Percentiles rank a stretch among this genome's conserved stretches.
Evolutionary conservation across 2,329 filamentous ascomycete genomes (phyloP).

Genomic region (Pestalotiopsis sp.): DNA sequence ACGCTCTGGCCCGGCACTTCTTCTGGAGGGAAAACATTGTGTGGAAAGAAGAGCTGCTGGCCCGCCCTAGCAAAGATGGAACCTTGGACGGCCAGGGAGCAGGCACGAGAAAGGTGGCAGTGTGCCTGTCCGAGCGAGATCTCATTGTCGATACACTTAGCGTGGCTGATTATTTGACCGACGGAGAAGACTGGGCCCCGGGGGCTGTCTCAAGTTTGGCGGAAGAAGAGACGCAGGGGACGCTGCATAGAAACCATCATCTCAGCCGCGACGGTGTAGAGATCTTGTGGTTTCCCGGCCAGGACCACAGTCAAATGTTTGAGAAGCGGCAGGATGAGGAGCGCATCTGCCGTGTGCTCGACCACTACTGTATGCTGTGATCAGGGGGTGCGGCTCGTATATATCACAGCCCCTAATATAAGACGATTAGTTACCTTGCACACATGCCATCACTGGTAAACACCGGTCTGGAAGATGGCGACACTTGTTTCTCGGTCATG

Average conservation of each 20-base stretch:
- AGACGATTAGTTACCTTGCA: background rate
- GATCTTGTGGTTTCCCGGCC: slow-evolving; percentile 58
- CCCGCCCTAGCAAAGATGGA: slow-evolving; percentile 15
- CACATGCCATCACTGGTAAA: background rate
- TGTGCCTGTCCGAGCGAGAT: slow-evolving; percentile 60
- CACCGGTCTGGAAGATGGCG: background rate
- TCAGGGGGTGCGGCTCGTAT: background rate
- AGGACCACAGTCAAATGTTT: slow-evolving; percentile 67
- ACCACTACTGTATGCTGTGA: slow-evolving; percentile 22
- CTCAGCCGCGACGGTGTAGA: slow-evolving; percentile 45
- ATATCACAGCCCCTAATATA: background rate
- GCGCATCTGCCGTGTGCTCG: slow-evolving; percentile 27
- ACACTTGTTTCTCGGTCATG: background rate
- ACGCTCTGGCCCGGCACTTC: slow-evolving; percentile 65
- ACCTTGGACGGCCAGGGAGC: slow-evolving; percentile 1
- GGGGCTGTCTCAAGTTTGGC: slow-evolving; percentile 10
- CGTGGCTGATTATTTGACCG: slow-evolving; percentile 57
- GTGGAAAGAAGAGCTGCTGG: slow-evolving; percentile 65
- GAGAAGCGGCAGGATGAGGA: slow-evolving; percentile 32
- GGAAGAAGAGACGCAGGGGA: slow-evolving; percentile 26
- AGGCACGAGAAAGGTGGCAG: slow-evolving; percentile 44
- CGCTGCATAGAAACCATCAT: slow-evolving; percentile 15
- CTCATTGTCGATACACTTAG: slow-evolving; percentile 63
- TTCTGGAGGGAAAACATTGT: slow-evolving; percentile 72
- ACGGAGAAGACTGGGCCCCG: slow-evolving; percentile 31